A percentile compares a stretch with the other conserved stretches of the same genome.
phyloP scores from a whole-genome alignment of 768 basidiomycete species.

The Multifurca ochricompacta region DNA sequence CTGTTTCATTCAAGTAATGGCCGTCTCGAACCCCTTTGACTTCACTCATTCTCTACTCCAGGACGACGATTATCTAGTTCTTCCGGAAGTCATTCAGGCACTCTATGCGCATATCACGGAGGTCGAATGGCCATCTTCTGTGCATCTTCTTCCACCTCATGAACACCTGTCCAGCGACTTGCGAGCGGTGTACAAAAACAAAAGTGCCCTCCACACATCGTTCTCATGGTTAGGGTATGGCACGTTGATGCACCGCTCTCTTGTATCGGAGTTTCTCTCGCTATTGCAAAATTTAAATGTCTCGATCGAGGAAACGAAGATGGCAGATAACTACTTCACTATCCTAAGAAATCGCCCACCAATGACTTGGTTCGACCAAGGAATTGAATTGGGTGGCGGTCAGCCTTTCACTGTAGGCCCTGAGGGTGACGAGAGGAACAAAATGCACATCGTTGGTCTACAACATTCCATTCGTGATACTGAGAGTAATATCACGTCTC shows the following conservation, averaged over 20 bases:
- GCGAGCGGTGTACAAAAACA: conserved; percentile 33
- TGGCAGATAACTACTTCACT: conserved; percentile 67
- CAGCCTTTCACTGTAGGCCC: conserved; percentile 53
- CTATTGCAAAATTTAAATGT: conserved; percentile 39
- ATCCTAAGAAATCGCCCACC: conserved; percentile 48
- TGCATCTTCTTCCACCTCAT: conserved; percentile 53
- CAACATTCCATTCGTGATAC: not conserved
- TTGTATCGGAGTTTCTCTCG: conserved; percentile 40
- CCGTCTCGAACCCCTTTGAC: not conserved
- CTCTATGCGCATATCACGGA: conserved; percentile 37
- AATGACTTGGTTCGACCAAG: conserved; percentile 58
- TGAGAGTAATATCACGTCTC: not conserved
- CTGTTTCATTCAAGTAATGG: conserved; percentile 56
- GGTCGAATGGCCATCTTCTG: conserved; percentile 23
- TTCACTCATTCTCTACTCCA: conserved; percentile 23
- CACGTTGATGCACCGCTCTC: conserved; percentile 40
- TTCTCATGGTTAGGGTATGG: conserved; percentile 67
- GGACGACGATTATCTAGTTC: conserved; percentile 65
- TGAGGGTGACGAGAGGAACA: conserved; percentile 52
- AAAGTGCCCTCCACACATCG: conserved; percentile 38
- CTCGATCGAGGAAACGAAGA: conserved; percentile 44
- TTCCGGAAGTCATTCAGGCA: conserved; percentile 46
- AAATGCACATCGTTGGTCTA: conserved; percentile 46
- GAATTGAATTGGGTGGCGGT: conserved; percentile 52
- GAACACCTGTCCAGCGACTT: conserved; percentile 51